Percentiles rank a stretch among this genome's conserved stretches.
Evolutionary conservation across 108 stramenopile species (phyloP).

Genomic region (Parietichytrium sp.): DNA sequence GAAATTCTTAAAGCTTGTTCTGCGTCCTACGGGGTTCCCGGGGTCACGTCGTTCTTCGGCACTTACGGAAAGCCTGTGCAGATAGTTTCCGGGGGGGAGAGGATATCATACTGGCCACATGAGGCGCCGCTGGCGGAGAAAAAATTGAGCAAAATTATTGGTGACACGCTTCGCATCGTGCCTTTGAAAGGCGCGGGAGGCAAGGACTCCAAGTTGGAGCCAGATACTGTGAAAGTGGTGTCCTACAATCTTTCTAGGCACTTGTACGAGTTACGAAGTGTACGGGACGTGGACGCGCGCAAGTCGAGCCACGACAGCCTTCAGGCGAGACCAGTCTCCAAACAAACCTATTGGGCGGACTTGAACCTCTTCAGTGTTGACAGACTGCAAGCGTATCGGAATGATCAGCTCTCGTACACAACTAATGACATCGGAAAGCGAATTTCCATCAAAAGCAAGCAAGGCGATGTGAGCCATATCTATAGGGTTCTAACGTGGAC

Average conservation of each 20-base stretch:
- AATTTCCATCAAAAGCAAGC: too few relatives aligned
- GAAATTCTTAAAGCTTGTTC: background rate
- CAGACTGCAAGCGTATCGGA: too few relatives aligned
- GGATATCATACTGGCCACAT: background rate
- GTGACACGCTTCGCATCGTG: background rate
- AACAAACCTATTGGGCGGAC: too few relatives aligned
- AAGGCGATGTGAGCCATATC: too few relatives aligned
- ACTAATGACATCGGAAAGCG: too few relatives aligned
- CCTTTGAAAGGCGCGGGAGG: too few relatives aligned
- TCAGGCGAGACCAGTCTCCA: too few relatives aligned
- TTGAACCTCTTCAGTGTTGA: too few relatives aligned
- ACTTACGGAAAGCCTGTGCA: background rate
- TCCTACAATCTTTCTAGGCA: background rate
- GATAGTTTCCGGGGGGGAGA: background rate
- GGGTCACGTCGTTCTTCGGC: background rate
- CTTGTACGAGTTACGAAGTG: background rate
- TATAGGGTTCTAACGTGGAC: too few relatives aligned
- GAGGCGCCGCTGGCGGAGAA: background rate
- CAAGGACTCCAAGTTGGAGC: too few relatives aligned
- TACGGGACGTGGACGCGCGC: background rate
- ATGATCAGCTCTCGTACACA: too few relatives aligned
- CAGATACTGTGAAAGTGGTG: background rate
- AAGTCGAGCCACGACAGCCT: too few relatives aligned
- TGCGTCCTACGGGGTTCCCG: background rate
- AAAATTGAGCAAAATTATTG: background rate